Percentiles rank a stretch among this genome's conserved stretches.
Conservation (phyloP, 352 stramenopile genomes). For the Phytophthora sp. region DNA sequence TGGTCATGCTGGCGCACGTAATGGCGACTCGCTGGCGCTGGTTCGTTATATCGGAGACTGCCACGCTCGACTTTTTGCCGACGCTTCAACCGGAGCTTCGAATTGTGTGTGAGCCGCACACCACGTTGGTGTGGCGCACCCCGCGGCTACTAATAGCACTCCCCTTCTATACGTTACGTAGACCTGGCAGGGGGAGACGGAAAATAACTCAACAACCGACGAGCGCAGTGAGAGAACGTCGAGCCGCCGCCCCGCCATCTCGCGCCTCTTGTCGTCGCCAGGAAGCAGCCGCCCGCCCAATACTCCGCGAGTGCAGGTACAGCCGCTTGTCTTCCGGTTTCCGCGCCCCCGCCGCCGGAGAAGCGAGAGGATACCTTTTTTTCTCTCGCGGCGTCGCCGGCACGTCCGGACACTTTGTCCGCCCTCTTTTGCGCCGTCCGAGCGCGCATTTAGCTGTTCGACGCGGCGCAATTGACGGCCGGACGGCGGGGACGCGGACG, state of each 20-base stretch:
- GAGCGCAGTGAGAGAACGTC: constrained; percentile 34
- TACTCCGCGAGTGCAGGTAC: constrained; percentile 25
- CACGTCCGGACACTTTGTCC: constrained; percentile 4
- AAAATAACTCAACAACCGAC: constrained; percentile 45
- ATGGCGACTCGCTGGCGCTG: too few species aligned
- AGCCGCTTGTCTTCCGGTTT: neutral
- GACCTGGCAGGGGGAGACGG: constrained; percentile 22
- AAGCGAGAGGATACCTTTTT: constrained; percentile 20
- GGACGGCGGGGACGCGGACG: neutral
- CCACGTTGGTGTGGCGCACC: neutral
- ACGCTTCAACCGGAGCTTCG: constrained; percentile 22
- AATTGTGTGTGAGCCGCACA: neutral
- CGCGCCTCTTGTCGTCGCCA: constrained; percentile 20
- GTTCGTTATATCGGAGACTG: too few species aligned
- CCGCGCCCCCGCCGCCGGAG: neutral
- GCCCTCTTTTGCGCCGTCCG: constrained; percentile 17
- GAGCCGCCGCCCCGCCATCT: constrained; percentile 26
- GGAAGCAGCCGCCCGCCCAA: constrained; percentile 16
- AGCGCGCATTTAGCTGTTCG: constrained; percentile 11
- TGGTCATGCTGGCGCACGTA: too few species aligned
- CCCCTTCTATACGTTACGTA: constrained; percentile 40
- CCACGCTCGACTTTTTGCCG: too few species aligned
- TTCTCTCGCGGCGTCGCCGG: constrained; percentile 1
- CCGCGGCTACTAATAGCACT: constrained; percentile 21
- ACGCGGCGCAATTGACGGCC: constrained; percentile 1